phyloP scores from a whole-genome alignment of 768 basidiomycete species.

The Hericium coralloides region DNA sequence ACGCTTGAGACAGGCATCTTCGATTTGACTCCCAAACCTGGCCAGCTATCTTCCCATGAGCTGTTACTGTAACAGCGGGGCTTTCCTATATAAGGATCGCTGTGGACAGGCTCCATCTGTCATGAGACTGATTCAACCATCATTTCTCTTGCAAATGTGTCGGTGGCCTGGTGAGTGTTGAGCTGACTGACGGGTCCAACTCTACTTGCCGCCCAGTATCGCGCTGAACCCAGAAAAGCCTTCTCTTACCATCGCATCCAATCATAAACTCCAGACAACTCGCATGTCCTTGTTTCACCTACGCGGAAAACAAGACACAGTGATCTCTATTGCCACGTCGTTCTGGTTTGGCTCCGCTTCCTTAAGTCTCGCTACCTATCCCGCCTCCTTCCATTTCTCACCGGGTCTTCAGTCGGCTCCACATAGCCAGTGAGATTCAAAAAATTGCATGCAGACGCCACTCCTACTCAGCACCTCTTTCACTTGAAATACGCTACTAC shows the following conservation, averaged over 20 bases:
- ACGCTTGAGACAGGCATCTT: too few relatives aligned
- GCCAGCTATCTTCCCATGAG: too few relatives aligned
- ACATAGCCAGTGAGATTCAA: conserved; percentile 49
- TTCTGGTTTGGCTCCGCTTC: not conserved
- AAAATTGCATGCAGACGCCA: conserved; percentile 52
- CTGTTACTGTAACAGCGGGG: too few relatives aligned
- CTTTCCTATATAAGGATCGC: too few relatives aligned
- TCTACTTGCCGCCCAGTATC: conserved; percentile 52
- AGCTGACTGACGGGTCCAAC: conserved; percentile 16
- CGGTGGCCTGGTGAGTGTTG: conserved; percentile 30
- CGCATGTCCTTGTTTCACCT: conserved; percentile 54
- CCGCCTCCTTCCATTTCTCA: conserved; percentile 63
- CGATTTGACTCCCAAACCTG: too few relatives aligned
- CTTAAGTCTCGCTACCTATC: conserved; percentile 50
- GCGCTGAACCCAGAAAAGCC: conserved; percentile 54
- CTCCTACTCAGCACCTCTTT: conserved; percentile 56
- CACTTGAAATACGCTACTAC: conserved; percentile 34
- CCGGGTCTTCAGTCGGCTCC: conserved; percentile 46
- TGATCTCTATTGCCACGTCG: conserved; percentile 20
- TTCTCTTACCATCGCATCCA: conserved; percentile 40
- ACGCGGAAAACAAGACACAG: conserved; percentile 43
- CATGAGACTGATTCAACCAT: not conserved
- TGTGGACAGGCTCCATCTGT: not conserved
- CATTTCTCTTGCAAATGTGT: not conserved
- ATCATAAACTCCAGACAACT: conserved; percentile 36